Evolutionary conservation across 2,329 filamentous ascomycete species (phyloP).

Genomic region (Stenocarpella maydis): DNA sequence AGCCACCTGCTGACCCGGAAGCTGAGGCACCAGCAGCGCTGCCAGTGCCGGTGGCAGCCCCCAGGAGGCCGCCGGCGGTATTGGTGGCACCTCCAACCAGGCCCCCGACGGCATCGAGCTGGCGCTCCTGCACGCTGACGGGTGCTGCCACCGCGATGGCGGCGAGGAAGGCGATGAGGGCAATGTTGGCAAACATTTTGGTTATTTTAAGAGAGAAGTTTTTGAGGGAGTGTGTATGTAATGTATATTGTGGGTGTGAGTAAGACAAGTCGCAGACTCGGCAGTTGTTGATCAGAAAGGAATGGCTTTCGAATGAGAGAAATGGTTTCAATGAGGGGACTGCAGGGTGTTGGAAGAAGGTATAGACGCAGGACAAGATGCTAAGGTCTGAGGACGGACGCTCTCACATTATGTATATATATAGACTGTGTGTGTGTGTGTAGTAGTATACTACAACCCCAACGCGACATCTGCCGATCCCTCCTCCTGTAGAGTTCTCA

Average conservation of each 20-base stretch:
- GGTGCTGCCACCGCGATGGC: slow-evolving; percentile 22
- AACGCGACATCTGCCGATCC: background rate
- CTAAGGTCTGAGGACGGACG: background rate
- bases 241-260: no score
- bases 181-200: slow-evolving; percentile 31
- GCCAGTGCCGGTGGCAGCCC: background rate
- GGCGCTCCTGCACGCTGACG: slow-evolving; percentile 11
- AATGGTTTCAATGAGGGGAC: background rate
- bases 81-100: background rate
- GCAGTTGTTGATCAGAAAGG: background rate
- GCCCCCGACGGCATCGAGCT: slow-evolving; percentile 24
- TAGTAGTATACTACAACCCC: background rate
- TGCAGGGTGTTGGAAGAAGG: background rate
- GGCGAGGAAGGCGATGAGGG: slow-evolving; percentile 31
- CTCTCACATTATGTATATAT: background rate
- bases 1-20: background rate
- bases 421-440: background rate
- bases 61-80: background rate
- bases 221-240: background rate
- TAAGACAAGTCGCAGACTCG: slow-evolving; percentile 10
- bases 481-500: background rate
- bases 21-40: slow-evolving; percentile 7
- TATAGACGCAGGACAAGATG: background rate
- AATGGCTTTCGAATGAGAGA: background rate
- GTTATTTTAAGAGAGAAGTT: background rate